phyloP scores from a whole-genome alignment of 1,284 basidiomycete species.

The Phenoliferia sp. region DNA sequence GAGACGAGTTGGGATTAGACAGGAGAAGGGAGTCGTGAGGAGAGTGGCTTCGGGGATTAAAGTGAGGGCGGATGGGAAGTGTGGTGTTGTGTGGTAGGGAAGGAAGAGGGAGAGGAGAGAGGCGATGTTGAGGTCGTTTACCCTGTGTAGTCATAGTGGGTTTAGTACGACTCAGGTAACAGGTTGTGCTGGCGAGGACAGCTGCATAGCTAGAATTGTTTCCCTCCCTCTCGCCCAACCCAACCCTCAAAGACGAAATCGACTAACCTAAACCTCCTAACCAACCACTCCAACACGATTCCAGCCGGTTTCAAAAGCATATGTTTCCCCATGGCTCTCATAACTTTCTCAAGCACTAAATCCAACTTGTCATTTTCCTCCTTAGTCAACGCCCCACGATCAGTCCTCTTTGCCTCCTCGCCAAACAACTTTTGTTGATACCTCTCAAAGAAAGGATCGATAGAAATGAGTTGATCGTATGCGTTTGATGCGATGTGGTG shows the following conservation, averaged over 20 bases:
- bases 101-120: constrained; percentile 76
- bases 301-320: constrained; percentile 75
- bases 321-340: constrained; percentile 70
- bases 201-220: background rate
- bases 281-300: constrained; percentile 93
- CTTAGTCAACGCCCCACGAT: constrained; percentile 71
- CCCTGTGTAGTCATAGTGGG: constrained; percentile 48
- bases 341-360: constrained; percentile 57
- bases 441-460: constrained; percentile 53
- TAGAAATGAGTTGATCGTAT: constrained; percentile 59
- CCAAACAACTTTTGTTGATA: constrained; percentile 74
- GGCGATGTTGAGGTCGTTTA: constrained; percentile 88
- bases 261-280: constrained; percentile 78
- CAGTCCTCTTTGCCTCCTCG: constrained; percentile 65
- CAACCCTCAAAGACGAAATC: background rate
- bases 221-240: background rate
- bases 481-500: constrained; percentile 78
- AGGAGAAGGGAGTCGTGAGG: constrained; percentile 41
- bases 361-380: constrained; percentile 64
- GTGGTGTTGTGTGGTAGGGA: constrained; percentile 90
- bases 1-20: constrained; percentile 64
- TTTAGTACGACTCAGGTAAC: background rate
- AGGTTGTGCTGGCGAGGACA: background rate
- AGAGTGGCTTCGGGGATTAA: constrained; percentile 16
- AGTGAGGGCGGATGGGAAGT: constrained; percentile 54